These are phyloP conservation scores for Aschersonia sp. DNA, from an alignment of 2,329 filamentous ascomycete genomes.

Conservation along the genomic window DNA sequence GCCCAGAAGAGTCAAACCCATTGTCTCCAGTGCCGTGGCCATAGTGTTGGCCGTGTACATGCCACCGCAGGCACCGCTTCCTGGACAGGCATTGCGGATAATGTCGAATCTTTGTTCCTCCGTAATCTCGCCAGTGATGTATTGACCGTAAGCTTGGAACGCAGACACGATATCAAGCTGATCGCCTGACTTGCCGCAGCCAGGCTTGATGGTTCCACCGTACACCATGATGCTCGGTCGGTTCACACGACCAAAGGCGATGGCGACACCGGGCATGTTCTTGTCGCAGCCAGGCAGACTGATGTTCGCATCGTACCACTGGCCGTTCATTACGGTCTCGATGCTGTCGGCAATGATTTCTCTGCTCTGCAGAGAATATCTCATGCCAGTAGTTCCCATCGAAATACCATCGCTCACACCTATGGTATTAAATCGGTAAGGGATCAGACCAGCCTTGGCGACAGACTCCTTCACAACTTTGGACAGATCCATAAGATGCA, in stretches of 20 bases:
- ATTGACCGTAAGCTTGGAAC: constrained; percentile 96
- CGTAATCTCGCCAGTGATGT: constrained; percentile 77
- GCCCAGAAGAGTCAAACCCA: constrained; percentile 76
- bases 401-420: constrained; percentile 95
- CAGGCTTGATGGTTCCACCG: constrained; percentile 84
- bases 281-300: constrained; percentile 97
- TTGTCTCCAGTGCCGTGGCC: constrained; percentile 79
- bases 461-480: constrained; percentile 52
- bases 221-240: constrained; percentile 95
- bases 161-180: constrained; percentile 90
- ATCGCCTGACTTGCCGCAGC: constrained; percentile 63
- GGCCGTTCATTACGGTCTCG: constrained; percentile 96
- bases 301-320: constrained; percentile 98
- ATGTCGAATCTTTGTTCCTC: constrained; percentile 91
- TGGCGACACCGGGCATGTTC: constrained; percentile 92
- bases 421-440: constrained; percentile 98
- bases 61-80: constrained; percentile 56
- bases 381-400: constrained; percentile 97
- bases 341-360: constrained; percentile 97
- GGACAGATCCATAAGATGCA: constrained; percentile 89
- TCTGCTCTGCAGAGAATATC: constrained; percentile 83
- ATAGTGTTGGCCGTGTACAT: constrained; percentile 96
- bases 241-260: constrained; percentile 91
- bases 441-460: constrained; percentile 60
- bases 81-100: constrained; percentile 69